These are phyloP conservation scores for Neoascochyta sp. DNA, from an alignment of 2,329 filamentous ascomycete species.

Conservation along the genomic window DNA sequence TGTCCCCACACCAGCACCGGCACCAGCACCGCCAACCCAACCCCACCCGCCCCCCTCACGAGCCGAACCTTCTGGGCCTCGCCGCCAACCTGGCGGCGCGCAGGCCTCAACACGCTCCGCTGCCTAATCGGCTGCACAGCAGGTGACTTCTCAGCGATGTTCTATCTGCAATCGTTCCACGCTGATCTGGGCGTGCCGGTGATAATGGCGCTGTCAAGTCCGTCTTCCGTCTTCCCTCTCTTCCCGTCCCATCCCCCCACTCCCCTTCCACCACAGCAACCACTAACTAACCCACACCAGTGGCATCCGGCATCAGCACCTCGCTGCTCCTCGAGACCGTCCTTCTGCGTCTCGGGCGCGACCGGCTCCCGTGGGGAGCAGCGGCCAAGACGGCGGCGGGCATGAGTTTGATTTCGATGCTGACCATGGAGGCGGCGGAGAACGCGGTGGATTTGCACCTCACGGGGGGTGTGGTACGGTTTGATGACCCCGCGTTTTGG, in stretches of 20 bases:
- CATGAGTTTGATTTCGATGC: constrained; percentile 59
- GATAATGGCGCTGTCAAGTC: constrained; percentile 52
- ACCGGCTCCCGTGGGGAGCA: constrained; percentile 46
- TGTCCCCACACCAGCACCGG: too few relatives aligned
- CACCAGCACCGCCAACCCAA: constrained; percentile 3
- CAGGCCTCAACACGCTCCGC: constrained; percentile 53
- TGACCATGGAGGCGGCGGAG: constrained; percentile 56
- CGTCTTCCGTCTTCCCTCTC: neutral
- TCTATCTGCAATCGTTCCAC: constrained; percentile 51
- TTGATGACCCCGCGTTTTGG: constrained; percentile 53
- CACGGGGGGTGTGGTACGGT: constrained; percentile 49
- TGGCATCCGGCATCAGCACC: constrained; percentile 51
- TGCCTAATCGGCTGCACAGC: constrained; percentile 55
- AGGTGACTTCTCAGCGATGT: constrained; percentile 57
- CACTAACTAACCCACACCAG: constrained; percentile 28
- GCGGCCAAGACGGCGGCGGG: constrained; percentile 54
- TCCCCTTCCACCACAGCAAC: too few relatives aligned
- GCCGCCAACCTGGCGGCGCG: constrained; percentile 47
- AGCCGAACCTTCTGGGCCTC: constrained; percentile 44
- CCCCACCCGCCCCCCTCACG: too few relatives aligned
- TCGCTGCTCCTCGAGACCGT: constrained; percentile 54
- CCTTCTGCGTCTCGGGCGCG: constrained; percentile 49
- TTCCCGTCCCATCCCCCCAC: too few relatives aligned
- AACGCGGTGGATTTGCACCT: constrained; percentile 56
- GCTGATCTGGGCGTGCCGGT: constrained; percentile 47